A percentile compares a stretch with the other conserved stretches of the same genome.
Evolutionary conservation across 1,284 basidiomycete species (phyloP).

Genomic region (Microbotryum intermedium): DNA sequence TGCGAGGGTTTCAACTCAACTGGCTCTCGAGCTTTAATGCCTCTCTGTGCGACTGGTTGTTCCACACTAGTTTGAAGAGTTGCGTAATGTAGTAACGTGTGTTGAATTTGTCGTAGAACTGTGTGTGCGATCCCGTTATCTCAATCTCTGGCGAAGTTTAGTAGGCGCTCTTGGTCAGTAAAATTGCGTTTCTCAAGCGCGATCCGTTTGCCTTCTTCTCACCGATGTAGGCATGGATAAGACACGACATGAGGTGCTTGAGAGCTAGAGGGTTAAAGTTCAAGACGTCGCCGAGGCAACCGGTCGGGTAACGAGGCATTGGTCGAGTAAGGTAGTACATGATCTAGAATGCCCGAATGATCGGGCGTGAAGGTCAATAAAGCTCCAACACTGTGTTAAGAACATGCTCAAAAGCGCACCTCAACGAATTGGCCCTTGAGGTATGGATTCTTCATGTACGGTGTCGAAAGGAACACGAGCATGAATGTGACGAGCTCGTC

Average conservation of each 20-base stretch:
- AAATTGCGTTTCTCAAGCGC: background rate
- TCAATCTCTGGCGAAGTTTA: slow-evolving; percentile 67
- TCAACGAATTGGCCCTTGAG: slow-evolving; percentile 96
- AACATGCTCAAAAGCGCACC: slow-evolving; percentile 43
- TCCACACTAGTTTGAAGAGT: slow-evolving; percentile 79
- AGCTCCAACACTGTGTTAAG: background rate
- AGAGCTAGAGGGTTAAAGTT: slow-evolving; percentile 79
- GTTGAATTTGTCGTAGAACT: slow-evolving; percentile 93
- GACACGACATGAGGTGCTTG: slow-evolving; percentile 77
- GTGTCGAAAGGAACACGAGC: slow-evolving; percentile 84
- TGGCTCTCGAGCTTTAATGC: slow-evolving; percentile 67
- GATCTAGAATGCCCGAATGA: slow-evolving; percentile 49
- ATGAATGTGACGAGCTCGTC: slow-evolving; percentile 82
- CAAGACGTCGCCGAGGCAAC: slow-evolving; percentile 70
- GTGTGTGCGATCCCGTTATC: slow-evolving; percentile 90
- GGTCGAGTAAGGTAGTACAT: slow-evolving; percentile 63
- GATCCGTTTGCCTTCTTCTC: slow-evolving; percentile 28
- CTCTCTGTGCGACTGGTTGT: slow-evolving; percentile 74
- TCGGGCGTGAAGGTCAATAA: background rate
- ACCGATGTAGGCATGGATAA: slow-evolving; percentile 96
- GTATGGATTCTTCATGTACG: slow-evolving; percentile 98
- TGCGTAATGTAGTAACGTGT: slow-evolving; percentile 52
- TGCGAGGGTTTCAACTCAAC: slow-evolving; percentile 45
- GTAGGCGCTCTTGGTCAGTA: too few relatives aligned
- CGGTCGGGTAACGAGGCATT: slow-evolving; percentile 50